Base-by-base conservation (phyloP, 2,329 filamentous ascomycete genomes). In the Colletotrichum limetticola region DNA sequence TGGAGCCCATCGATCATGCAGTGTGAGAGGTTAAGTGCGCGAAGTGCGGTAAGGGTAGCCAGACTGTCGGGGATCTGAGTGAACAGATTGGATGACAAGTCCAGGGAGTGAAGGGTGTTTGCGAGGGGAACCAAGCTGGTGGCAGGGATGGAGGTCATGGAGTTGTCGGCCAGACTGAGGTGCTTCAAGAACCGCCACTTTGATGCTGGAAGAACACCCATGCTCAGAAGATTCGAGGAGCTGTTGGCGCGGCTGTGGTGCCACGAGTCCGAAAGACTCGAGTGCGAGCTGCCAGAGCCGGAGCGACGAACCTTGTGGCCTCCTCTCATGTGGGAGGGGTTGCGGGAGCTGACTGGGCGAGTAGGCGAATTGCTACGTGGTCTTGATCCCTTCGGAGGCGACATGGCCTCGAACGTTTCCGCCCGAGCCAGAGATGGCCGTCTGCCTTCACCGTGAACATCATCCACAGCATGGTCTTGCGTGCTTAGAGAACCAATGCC, bases 1-100 rank as follows among this genome's bases (percentile, higher is more conserved):
- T 97, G 94, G 68, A 99, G 87, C 19, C 95, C 97, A 77, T 96
- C 94, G 75, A 99, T 98, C 95, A 98, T 98, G 87, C 96, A 98
- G 78, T 97, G 94, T 4, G 96, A 97, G 30, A 99, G 87, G 78
- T 99, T 98, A 66, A 99, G 86, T 28, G 97, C 95, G 75, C 95
- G 92, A n/a, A 99, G 89, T 32, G 95, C 93, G 24, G 95, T 95
- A 71, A 99, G 86, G 11, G 91, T 94, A 14, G 95, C 93, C 70
- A 99, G 85, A 78, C 94, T 97, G 81, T 98, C 97, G 1, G 97
- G 97, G 66, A 98, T 93, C 81, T 98, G 94, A n/a, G 91, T 92
- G 82, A 99, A 97, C 37, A 98, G 90, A 79, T 99, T 99, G 63
- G 91, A 92, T 1, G 97, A 98, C 59, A 99, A 86, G 81, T 99